phyloP scores from a whole-genome alignment of 2,329 filamentous ascomycete genomes.

The Xylariaceae sp. region DNA sequence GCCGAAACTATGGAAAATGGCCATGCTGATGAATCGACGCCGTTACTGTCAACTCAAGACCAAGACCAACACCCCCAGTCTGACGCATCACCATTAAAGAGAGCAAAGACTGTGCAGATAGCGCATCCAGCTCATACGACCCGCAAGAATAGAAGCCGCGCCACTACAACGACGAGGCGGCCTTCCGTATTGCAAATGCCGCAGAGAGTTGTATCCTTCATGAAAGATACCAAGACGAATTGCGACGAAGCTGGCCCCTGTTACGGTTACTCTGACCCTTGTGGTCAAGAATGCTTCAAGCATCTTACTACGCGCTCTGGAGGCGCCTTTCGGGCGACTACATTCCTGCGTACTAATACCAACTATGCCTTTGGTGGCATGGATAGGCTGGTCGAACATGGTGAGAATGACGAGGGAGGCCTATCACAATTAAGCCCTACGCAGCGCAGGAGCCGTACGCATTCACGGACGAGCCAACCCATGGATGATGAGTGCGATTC shows the following conservation, averaged over 20 bases:
- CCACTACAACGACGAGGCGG: constrained; percentile 39
- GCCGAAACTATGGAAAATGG: constrained; percentile 18
- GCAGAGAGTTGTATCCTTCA: constrained; percentile 60
- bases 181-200: constrained; percentile 55
- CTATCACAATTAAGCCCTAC: constrained; percentile 22
- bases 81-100: constrained; percentile 25
- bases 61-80: constrained; percentile 20
- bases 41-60: constrained; percentile 39
- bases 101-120: constrained; percentile 25
- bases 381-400: constrained; percentile 19
- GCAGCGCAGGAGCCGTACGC: constrained; percentile 25
- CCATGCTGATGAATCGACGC: constrained; percentile 44
- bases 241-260: constrained; percentile 61
- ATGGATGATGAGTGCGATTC: constrained; percentile 23
- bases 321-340: constrained; percentile 33
- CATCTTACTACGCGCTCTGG: constrained; percentile 45
- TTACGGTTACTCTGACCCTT: constrained; percentile 64
- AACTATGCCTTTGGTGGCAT: constrained; percentile 34
- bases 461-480: constrained; percentile 29
- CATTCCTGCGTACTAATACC: constrained; percentile 43
- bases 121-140: constrained; percentile 18
- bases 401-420: constrained; percentile 27
- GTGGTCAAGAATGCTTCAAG: constrained; percentile 64
- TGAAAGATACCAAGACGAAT: constrained; percentile 62
- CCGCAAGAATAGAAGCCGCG: constrained; percentile 24